Conservation (phyloP, 495 filamentous ascomycete species). For the Trichoderma orchidacearum region DNA sequence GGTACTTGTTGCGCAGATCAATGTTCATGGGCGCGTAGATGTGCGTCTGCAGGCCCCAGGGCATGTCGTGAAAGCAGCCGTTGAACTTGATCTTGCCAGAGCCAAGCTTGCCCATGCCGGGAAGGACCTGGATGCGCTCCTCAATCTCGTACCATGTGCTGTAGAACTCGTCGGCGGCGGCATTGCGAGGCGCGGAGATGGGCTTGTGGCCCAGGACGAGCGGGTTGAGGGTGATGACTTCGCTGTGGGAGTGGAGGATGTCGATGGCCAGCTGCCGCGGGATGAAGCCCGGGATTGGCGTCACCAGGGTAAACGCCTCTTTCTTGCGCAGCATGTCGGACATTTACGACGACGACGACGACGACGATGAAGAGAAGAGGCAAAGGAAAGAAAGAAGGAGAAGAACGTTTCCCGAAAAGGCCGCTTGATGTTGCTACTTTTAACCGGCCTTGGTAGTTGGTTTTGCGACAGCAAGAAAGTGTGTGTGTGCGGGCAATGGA, state of each 20-base stretch:
- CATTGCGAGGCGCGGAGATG: conserved; percentile 48
- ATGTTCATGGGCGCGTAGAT: conserved; percentile 50
- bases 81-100: conserved; percentile 56
- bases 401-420: too few species aligned
- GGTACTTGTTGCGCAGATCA: conserved; percentile 36
- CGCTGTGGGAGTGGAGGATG: conserved; percentile 39
- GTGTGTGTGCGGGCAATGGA: too few species aligned
- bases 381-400: not conserved
- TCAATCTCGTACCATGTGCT: conserved; percentile 55
- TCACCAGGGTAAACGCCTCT: conserved; percentile 21
- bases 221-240: conserved; percentile 66
- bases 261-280: conserved; percentile 22
- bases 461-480: too few species aligned
- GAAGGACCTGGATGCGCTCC: conserved; percentile 54
- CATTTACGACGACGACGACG: not conserved
- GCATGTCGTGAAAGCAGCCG: conserved; percentile 59
- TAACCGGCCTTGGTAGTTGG: too few species aligned
- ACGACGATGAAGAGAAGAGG: too few species aligned
- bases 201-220: conserved; percentile 53
- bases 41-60: conserved; percentile 59
- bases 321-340: conserved; percentile 33
- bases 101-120: conserved; percentile 43
- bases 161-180: conserved; percentile 54
- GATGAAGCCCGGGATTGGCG: conserved; percentile 20
- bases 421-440: too few species aligned